Percentiles rank a stretch among this genome's conserved stretches.
Evolutionary conservation across 2,329 filamentous ascomycete species (phyloP).

Genomic region (Lasiodiplodia gonubiensis): DNA sequence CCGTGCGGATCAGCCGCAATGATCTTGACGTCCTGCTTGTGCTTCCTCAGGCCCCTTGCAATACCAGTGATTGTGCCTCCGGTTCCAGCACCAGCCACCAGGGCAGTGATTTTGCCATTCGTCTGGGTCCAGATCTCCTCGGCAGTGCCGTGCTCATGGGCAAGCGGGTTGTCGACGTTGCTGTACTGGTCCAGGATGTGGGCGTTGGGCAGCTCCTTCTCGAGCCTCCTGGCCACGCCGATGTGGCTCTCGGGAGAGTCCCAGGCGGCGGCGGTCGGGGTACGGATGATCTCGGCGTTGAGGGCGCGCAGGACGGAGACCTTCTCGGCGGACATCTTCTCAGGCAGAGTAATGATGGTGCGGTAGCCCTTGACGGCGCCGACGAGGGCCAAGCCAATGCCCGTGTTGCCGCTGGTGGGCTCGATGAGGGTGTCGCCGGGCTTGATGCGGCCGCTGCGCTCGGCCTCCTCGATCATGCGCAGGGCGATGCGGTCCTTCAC

Average conservation of each 20-base stretch:
- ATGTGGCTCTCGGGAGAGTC: conserved; percentile 97
- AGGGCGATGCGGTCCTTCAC: conserved; percentile 95
- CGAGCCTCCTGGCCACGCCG: conserved; percentile 84
- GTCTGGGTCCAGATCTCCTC: conserved; percentile 97
- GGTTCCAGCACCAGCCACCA: conserved; percentile 92
- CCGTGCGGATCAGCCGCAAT: conserved; percentile 92
- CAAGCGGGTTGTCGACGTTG: conserved; percentile 88
- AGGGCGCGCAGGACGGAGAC: conserved; percentile 92
- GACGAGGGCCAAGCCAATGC: conserved; percentile 92
- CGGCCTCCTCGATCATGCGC: conserved; percentile 96
- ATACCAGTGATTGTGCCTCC: conserved; percentile 94
- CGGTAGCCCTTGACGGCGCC: conserved; percentile 97
- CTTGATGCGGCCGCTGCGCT: conserved; percentile 90
- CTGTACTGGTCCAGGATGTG: conserved; percentile 97
- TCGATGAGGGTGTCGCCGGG: conserved; percentile 97
- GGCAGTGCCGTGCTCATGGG: conserved; percentile 92
- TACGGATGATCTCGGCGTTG: conserved; percentile 96
- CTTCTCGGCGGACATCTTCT: conserved; percentile 99
- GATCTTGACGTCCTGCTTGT: conserved; percentile 83
- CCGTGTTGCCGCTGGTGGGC: conserved; percentile 97
- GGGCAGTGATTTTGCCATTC: conserved; percentile 76
- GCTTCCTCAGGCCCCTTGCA: conserved; percentile 82
- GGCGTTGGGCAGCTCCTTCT: conserved; percentile 95
- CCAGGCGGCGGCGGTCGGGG: conserved; percentile 92
- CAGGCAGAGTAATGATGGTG: conserved; percentile 96